Base-by-base conservation (phyloP, 1,284 basidiomycete species). In the Heterobasidion irregulare region DNA sequence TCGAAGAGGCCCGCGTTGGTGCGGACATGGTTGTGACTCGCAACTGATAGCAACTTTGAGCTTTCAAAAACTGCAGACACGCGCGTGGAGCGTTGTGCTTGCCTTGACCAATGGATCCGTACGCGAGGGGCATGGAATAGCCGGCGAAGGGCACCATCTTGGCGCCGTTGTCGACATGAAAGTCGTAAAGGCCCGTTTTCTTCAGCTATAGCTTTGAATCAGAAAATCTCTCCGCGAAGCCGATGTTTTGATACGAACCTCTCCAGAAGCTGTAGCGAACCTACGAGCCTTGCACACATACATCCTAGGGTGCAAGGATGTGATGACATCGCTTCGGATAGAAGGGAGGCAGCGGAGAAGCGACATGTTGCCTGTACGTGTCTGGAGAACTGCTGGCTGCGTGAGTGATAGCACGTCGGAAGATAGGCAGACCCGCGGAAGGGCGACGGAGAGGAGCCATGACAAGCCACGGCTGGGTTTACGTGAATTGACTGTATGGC, bases 91-190 rank as follows among this genome's bases (percentile, higher is more conserved):
- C 33, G 16, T 48, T 19, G 32, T 38, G 58, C 77, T 59, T 57
- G 89, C 93, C 83, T 76, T 94, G 90, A 2, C 92, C 92, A 52
- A 92, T 81, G 53, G 80, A 78, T 15, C 84, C 88, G 66, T 98
- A 99, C 5, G 81, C 75, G 53, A 99, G 77, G 0, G 96, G 96
- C 96, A 99, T 99, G 12, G 84, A 82, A 70, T 86, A 98, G 4
- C 96, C 96, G 1, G 93, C 95, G 68, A 98, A 99, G 0, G 92
- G 89, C 1, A 98, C 94, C 91, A 99, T 95, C 73, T 97, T 97
- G 15, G 87, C 97, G 43, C 82, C 87, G 67, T 94, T 78, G 61
- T 81, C 67, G 56, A 92, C 70, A 69, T 99, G 95, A 68, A 96
- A 96, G 64, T 96, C 91, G 65, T 97, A 94, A 34, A 99, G 75